Conservation (phyloP, 345 rosid genomes). For the Salix suchowensis region DNA sequence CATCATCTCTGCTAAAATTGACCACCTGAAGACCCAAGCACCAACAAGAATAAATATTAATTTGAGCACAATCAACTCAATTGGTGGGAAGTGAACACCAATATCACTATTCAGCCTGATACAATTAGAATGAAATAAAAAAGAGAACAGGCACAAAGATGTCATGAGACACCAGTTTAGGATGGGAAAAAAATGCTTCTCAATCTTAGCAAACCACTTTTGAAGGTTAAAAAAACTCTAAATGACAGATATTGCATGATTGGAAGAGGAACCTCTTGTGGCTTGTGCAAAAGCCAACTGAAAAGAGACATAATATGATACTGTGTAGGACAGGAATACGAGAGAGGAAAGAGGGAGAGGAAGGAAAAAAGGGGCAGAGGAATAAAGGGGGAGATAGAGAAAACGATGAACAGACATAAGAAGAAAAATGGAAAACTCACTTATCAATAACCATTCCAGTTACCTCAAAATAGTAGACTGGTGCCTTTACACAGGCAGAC, state of each 20-base stretch:
- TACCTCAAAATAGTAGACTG: not conserved
- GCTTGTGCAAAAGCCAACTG: not conserved
- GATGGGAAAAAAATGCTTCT: not conserved
- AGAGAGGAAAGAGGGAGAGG: not conserved
- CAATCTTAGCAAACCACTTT: constrained; percentile 3
- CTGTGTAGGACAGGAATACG: not conserved
- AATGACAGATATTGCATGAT: not conserved
- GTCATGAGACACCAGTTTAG: not conserved
- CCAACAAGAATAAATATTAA: not conserved
- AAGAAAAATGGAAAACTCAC: not conserved
- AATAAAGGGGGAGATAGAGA: not conserved
- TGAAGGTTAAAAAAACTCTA: too few species aligned
- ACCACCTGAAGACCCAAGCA: constrained; percentile 44
- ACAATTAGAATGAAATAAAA: not conserved
- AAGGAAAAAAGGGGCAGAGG: not conserved
- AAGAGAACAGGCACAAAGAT: not conserved
- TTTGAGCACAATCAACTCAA: not conserved
- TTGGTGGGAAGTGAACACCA: not conserved
- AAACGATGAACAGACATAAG: not conserved
- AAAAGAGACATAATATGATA: not conserved
- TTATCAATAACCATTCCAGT: not conserved
- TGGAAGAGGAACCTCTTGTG: not conserved
- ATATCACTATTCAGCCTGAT: not conserved
- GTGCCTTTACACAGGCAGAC: not conserved
- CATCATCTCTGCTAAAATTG: constrained; percentile 42